phyloP scores from a whole-genome alignment of 257 asterid species.

The Solanum megistacrolobum region DNA sequence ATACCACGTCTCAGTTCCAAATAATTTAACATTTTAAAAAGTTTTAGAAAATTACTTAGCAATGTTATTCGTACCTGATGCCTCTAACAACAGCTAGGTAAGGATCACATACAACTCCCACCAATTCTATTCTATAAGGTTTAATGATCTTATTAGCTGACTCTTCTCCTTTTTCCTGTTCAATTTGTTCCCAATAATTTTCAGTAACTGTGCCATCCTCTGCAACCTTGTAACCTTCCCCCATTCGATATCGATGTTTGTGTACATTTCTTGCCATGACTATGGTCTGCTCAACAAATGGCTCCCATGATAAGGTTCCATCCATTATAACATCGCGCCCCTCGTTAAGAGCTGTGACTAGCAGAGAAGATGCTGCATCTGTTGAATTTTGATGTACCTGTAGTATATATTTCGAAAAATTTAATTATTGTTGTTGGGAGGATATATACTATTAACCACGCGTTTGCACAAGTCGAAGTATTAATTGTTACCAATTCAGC shows the following conservation, averaged over 20 bases:
- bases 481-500: constrained; percentile 45
- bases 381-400: constrained; percentile 95
- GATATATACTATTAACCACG: neutral
- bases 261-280: constrained; percentile 84
- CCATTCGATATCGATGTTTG: constrained; percentile 69
- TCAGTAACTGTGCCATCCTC: constrained; percentile 70
- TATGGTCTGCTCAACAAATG: constrained; percentile 86
- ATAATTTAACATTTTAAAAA: neutral
- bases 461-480: neutral
- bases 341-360: constrained; percentile 83
- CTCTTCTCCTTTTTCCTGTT: constrained; percentile 26
- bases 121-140: constrained; percentile 83
- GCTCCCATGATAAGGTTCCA: constrained; percentile 93
- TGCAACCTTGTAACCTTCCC: constrained; percentile 66
- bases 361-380: constrained; percentile 89
- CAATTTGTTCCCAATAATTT: constrained; percentile 63
- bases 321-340: constrained; percentile 99
- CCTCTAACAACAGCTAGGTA: constrained; percentile 90
- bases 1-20: neutral
- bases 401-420: neutral
- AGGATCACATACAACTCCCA: constrained; percentile 89
- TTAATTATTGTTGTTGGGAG: neutral
- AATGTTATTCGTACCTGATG: constrained; percentile 42
- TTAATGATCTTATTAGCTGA: constrained; percentile 13
- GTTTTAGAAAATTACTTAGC: neutral